Evolutionary conservation across 441 rosid genomes (phyloP).

Genomic region (Aquilaria agallochum): DNA sequence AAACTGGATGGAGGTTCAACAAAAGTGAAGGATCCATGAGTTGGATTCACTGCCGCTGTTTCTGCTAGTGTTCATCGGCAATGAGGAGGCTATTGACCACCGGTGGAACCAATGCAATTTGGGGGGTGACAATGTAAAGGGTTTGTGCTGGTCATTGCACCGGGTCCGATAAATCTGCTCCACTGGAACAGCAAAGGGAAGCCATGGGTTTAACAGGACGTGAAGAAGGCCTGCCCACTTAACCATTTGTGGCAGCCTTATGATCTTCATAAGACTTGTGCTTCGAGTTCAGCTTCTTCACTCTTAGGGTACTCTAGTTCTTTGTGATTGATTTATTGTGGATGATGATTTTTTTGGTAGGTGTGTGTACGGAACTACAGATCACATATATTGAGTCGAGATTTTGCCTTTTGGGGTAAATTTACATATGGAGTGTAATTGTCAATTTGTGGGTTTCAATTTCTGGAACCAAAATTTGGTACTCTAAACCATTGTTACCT

Average conservation of each 20-base stretch:
- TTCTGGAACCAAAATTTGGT: conserved; percentile 28
- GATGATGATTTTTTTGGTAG: conserved; percentile 41
- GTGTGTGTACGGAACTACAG: conserved; percentile 35
- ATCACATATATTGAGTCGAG: conserved; percentile 3
- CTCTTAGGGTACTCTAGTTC: conserved; percentile 43
- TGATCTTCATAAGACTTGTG: conserved; percentile 45
- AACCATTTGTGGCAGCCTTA: conserved; percentile 85
- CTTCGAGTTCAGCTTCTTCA: conserved; percentile 27
- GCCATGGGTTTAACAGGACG: conserved; percentile 86
- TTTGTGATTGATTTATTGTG: conserved; percentile 19
- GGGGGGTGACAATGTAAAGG: conserved; percentile 89
- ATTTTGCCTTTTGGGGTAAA: conserved; percentile 1
- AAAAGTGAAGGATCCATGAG: conserved; percentile 71
- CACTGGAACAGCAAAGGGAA: conserved; percentile 99
- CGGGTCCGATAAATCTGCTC: conserved; percentile 81
- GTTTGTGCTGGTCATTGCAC: conserved; percentile 75
- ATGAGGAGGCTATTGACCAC: conserved; percentile 75
- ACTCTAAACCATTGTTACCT: neutral
- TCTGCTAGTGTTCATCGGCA: conserved; percentile 72
- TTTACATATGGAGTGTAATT: conserved; percentile 6
- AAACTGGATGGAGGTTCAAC: conserved; percentile 85
- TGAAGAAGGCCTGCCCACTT: conserved; percentile 60
- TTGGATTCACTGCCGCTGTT: conserved; percentile 90
- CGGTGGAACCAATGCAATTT: conserved; percentile 96
- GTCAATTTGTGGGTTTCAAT: neutral